phyloP scores from a whole-genome alignment of 371 early-diverging fungal genomes.

The Mortierella sp. region DNA sequence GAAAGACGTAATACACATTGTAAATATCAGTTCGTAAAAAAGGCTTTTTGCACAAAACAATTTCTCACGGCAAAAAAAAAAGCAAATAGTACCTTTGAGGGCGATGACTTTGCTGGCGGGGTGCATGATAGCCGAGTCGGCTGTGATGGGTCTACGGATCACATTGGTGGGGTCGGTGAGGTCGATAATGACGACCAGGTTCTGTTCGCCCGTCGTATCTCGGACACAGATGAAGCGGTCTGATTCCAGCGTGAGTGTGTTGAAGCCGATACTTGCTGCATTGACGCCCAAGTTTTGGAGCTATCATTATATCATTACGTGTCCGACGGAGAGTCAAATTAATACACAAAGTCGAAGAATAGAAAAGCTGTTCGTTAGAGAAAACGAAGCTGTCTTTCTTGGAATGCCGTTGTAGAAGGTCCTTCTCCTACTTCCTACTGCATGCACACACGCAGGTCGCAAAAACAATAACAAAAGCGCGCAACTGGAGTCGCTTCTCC shows the following conservation, averaged over 20 bases:
- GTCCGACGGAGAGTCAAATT: slow-evolving; percentile 2
- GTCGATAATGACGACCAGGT: slow-evolving; percentile 96
- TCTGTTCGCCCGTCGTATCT: slow-evolving; percentile 88
- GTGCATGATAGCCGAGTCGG: slow-evolving; percentile 99
- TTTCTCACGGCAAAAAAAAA: not conserved
- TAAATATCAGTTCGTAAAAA: not conserved
- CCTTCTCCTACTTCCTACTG: not conserved
- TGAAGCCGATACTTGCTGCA: slow-evolving; percentile 94
- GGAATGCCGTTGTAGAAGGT: not conserved
- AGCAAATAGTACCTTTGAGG: slow-evolving; percentile 82
- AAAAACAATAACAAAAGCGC: not conserved
- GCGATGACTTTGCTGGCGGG: slow-evolving; percentile 95
- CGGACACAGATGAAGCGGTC: slow-evolving; percentile 98
- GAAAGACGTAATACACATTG: not conserved
- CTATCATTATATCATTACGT: slow-evolving; percentile 60
- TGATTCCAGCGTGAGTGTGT: slow-evolving; percentile 97
- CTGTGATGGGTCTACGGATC: slow-evolving; percentile 94
- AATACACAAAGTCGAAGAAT: not conserved
- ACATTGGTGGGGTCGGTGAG: slow-evolving; percentile 86
- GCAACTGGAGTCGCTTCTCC: not conserved
- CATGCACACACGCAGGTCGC: not conserved
- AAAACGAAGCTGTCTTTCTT: not conserved
- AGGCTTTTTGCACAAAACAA: not conserved
- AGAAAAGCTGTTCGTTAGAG: not conserved
- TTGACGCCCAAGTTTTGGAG: slow-evolving; percentile 93